phyloP scores from a whole-genome alignment of 306 rosid species.

The Prosopis cineraria region DNA sequence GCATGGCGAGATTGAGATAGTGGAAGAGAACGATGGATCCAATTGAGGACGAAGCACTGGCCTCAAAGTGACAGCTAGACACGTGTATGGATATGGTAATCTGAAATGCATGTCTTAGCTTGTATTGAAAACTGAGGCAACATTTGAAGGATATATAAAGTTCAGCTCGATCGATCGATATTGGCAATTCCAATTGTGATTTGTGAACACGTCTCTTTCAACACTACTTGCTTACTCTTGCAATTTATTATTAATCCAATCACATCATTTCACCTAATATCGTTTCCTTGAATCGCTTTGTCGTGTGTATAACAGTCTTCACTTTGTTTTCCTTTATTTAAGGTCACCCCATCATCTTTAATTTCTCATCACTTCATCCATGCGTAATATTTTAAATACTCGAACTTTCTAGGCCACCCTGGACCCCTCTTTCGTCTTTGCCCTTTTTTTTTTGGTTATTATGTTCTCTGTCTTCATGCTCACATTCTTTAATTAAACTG shows the following conservation, averaged over 20 bases:
- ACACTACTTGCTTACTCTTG: background rate
- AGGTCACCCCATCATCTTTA: background rate
- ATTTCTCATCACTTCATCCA: background rate
- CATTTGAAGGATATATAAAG: background rate
- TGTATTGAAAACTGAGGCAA: background rate
- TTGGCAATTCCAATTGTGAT: background rate
- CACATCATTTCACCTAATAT: background rate
- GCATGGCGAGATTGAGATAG: background rate
- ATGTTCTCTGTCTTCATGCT: background rate
- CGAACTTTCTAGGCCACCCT: background rate
- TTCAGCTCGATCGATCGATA: constrained; percentile 2
- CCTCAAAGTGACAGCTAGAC: constrained; percentile 9
- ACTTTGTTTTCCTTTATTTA: background rate
- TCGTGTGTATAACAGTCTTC: background rate
- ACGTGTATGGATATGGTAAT: background rate
- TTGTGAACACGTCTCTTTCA: constrained; percentile 4
- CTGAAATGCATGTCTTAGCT: background rate
- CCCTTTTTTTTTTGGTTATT: background rate
- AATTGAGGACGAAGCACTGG: background rate
- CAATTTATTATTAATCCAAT: background rate
- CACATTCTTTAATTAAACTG: background rate
- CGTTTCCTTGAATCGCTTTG: background rate
- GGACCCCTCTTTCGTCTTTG: background rate
- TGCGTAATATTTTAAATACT: background rate
- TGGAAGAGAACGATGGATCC: background rate